Base-by-base conservation (phyloP, 768 basidiomycete species). In the Russula earlei region DNA sequence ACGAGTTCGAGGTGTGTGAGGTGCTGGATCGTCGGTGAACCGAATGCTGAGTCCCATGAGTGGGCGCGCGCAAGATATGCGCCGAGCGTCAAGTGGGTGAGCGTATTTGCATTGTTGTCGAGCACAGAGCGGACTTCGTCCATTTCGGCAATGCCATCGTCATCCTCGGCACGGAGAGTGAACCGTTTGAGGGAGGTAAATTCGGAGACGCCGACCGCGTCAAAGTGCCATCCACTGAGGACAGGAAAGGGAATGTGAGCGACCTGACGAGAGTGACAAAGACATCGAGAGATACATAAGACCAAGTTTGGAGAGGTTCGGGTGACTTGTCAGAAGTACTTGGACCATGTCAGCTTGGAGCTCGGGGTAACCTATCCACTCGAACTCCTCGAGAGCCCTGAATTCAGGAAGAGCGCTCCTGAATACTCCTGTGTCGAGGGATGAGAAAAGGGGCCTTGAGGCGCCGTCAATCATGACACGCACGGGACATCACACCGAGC, bases 311-410 rank as follows among this genome's bases (percentile, higher is more conserved):
- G 74, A 75, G 19, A 85, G 69, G 52, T 75, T 72, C 5, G 79
- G 71, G 58, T 84, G 83, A 49, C 72, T 77, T 6, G 72, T 67
- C 12, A 82, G 69, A 5, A 85, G 71, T 9, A 74, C 75, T 62
- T 82, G 75, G 0, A 85, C 82, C 75, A 82, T 80, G 50, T 84
- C 82, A n/a, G 74, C 79, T 10, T 79, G 74, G 68, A 85, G 70
- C 64, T 85, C 84, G 1, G 83, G 84, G 62, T 85, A 85, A 5
- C 84, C 83, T n/a, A 85, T 84, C 84, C 84, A 85, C 67, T 85
- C 83, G 62, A 85, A 83, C 58, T 83, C 82, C 12, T 71, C 64
- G 11, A 85, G 69, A 8, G 77, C 75, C 55, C 71, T 81, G 68
- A 85, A 84, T 41, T 80, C 79, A 1, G 82, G 82, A 14, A 86